Evolutionary conservation across 176 grass and related monocot species (phyloP), one percentile per base, ranked within the genome.

Genomic region (Tillandsia fasciculata): DNA sequence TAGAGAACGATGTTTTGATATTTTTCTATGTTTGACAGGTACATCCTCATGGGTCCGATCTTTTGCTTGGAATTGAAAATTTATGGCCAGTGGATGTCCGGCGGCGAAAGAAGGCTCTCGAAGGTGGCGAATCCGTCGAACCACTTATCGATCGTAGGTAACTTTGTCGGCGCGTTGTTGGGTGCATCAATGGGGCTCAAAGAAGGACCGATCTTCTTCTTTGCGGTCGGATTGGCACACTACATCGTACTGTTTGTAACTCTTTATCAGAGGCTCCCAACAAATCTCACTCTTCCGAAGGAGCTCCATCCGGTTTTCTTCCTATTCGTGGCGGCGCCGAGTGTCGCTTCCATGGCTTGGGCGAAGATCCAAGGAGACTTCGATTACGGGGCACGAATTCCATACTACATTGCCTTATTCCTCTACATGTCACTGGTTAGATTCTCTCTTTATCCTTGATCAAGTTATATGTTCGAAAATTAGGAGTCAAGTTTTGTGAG

Each of bases 81-180:
- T 78, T 99, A 99, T 72, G 94, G 94, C 0, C 94, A 99, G 77
- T 99, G 94, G 94, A 99, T 99, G 89, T 99, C 87, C 0, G 87
- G 89, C 0, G 87, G 94, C 0, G 72, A 90, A 54, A 73, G 89
- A 0, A 72, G 94, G 51, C 80, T 93, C 0, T 99, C 94, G 18
- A 93, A 93, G 75, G 94, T 99, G 52, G 94, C 94, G 18, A 99
- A 99, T 72, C 72, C 94, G 12, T 82, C 94, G 65, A 99, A 90
- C 77, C 84, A 99, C 71, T 78, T 99, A 22, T 87, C 94, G 23
- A 90, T 99, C 64, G 84, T 99, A 3, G 89, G 94, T 2, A 99
- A 99, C 89, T 99, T 99, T 65, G 87, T 99, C 1, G 94, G 89
- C 23, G 89, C 94, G 48, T 71, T 97, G 74, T 76, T 90, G 12